Conservation (phyloP, 2,329 filamentous ascomycete genomes). For the Aspergillus clavatus region DNA sequence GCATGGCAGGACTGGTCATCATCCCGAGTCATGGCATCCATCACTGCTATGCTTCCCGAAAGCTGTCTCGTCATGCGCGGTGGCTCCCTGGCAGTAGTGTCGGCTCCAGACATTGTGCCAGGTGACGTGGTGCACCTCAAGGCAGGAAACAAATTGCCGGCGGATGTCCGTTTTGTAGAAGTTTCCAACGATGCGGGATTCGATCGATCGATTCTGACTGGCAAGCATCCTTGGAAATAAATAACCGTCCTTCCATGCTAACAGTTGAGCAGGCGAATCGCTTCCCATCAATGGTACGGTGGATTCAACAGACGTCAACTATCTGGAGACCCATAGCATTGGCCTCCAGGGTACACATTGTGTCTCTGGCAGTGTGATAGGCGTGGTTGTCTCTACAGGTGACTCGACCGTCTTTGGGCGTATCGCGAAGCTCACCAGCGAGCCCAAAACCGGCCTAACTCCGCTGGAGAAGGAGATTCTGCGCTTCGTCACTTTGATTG, state of each 20-base stretch:
- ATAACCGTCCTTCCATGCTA: too few species aligned
- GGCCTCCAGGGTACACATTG: conserved; percentile 77
- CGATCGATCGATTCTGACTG: conserved; percentile 68
- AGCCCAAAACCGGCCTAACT: conserved; percentile 63
- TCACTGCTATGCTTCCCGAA: conserved; percentile 75
- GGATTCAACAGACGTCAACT: conserved; percentile 66
- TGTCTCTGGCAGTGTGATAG: conserved; percentile 61
- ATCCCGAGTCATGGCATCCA: conserved; percentile 71
- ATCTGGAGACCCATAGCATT: conserved; percentile 71
- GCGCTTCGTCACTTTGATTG: conserved; percentile 68
- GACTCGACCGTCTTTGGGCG: conserved; percentile 70
- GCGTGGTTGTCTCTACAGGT: conserved; percentile 66
- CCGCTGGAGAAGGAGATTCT: conserved; percentile 68
- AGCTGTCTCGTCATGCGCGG: conserved; percentile 62
- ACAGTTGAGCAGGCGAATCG: conserved; percentile 61
- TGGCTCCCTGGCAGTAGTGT: conserved; percentile 46
- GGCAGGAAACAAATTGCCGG: conserved; percentile 68
- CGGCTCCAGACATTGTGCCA: conserved; percentile 61
- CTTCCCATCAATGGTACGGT: conserved; percentile 59
- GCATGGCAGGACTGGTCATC: conserved; percentile 72
- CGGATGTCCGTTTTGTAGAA: conserved; percentile 66
- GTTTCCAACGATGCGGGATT: conserved; percentile 66
- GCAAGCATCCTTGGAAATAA: conserved; percentile 40
- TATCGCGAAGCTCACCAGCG: conserved; percentile 67
- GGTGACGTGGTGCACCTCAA: conserved; percentile 66